Evolutionary conservation across 2,329 filamentous ascomycete genomes (phyloP), one percentile per base, ranked within the genome.

Genomic region (Sporothrix luriei): DNA sequence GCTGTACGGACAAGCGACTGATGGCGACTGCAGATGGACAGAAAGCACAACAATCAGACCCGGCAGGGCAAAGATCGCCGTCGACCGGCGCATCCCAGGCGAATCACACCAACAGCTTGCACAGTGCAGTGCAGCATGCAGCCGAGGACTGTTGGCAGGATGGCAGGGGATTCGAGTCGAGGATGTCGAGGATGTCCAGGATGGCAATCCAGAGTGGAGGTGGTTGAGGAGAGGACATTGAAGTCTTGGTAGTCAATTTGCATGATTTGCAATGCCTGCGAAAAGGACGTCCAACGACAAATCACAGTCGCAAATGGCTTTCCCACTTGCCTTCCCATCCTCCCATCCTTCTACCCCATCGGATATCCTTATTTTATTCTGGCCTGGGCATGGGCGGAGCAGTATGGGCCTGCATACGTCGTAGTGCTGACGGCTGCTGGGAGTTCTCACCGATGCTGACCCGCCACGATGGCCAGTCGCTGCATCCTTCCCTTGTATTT

Each of bases 391-490:
- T 24, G 19, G 55, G 33, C 55, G 21, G 55, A 38, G 29, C 55
- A 24, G n/a, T 61, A 29, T 29, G 33, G 7, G 33, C 55, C 55
- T 24, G 33, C n/a, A 21, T 40, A 33, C 29, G 54, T 26, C 29
- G 54, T 40, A 61, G 55, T 43, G 33, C 55, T 40, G 33, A 61
- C 55, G 33, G 19, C 19, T n/a, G 55, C 21, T 61, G 55, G 21
- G 55, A 61, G 55, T 61, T 61, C 55, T 61, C 55, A 61, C 55
- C 55, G n/a, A 29, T 61, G 13, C 38, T 61, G 52, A 16, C 24
- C 24, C 13, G 26, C 26, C 43, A 19, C 43, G 13, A 14, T 48
- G 43, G 43, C 43, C 43, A 19, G 43, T 19, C 16, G 43, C 43
- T 48, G 33, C 33, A 33, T 48, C 43, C 43, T 46, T 46, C 40